Base-by-base conservation (phyloP, 805 yeast species). In the Teunomyces cretensis region DNA sequence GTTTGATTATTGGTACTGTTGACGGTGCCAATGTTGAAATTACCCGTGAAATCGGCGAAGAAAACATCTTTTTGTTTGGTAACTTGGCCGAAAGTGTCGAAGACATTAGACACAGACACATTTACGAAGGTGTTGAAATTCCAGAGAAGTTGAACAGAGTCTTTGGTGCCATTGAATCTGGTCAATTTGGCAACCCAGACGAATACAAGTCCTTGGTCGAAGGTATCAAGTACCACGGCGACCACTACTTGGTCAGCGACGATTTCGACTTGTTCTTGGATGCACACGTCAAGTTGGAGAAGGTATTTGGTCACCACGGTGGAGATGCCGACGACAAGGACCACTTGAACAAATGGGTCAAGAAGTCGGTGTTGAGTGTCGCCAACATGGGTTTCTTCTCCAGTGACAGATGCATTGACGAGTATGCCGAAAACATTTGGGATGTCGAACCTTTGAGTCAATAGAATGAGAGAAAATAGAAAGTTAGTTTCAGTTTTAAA, bases 1-100 rank as follows among this genome's bases (percentile, higher is more conserved):
- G 97, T 41, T 78, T 90, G 52, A 87, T 90, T 55, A 84, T 90
- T 52, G 97, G 97, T 64, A 91, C 97, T 9, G 96, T 90, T 53
- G 97, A 90, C 62, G 97, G 97, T 61, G 97, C 97, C 51, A 90
- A 91, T 61, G 96, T 91, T 40, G 97, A 90, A 70, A 88, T 90
- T 63, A 88, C 96, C 15, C 80, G 96, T 56, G 97, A 91, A 69
- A 80, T 91, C 55, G 96, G 96, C 41, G 96, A 90, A 60, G 96
- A 90, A 41, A 88, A 90, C 64, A 88, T 91, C 64, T 90, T 90
- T 72, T 74, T 90, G 62, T 90, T 90, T 63, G 97, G 97, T 61
- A 88, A 87, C 60, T 78, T 91, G 60, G 81, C 96, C 30, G 97
- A 91, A 70, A 83, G 86, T 39, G 97, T 90, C 37, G 96, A 90